Base-by-base conservation (phyloP, 2,329 filamentous ascomycete species). In the Fusarium pininemorale region DNA sequence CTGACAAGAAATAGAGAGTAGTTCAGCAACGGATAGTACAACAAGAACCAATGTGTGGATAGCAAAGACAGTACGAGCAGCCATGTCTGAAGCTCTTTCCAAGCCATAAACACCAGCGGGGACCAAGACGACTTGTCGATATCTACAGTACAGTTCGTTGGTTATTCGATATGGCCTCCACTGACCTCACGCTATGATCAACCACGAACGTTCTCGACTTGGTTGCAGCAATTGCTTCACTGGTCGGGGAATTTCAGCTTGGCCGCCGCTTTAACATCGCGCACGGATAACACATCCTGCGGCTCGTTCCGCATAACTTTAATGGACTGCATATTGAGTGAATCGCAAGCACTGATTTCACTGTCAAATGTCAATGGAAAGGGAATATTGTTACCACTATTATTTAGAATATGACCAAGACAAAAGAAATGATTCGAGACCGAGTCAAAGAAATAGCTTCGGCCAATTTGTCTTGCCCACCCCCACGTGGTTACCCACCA, bases 41-140 rank as follows among this genome's bases (percentile, higher is more conserved):
- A 69, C 74, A 6, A 62, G 44, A 22, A 81, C 77, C 9, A 81
- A 82, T 60, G 76, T 79, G 18, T 76, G 78, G 74, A 80, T 82
- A 60, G 77, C 78, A 39, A 78, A 73, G 44, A 81, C 81, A 14
- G 78, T 81, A 35, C 78, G 78, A 10, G 60, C 77, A 9, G 80
- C 80, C 37, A 80, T 81, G 75, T 68, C 74, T 15, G 72, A 74
- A 10, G 74, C 78, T 3, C 30, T 77, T 7, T 73, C 74, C 9
- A 63, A 67, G 14, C 63, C 74, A 63, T 79, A 63, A 75, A 18
- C 20, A 14, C 16, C 7, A 22, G 12, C 10, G 9, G 14, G 4
- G 13, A 22, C 18, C 18, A 24, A 16, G 15, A n/a, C 13, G 2
- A 26, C 4, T 2, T 20, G 8, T 45, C 12, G 12, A 26, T 7